Conservation (phyloP, 352 stramenopile genomes). For the Globisporangium iwayamae region DNA sequence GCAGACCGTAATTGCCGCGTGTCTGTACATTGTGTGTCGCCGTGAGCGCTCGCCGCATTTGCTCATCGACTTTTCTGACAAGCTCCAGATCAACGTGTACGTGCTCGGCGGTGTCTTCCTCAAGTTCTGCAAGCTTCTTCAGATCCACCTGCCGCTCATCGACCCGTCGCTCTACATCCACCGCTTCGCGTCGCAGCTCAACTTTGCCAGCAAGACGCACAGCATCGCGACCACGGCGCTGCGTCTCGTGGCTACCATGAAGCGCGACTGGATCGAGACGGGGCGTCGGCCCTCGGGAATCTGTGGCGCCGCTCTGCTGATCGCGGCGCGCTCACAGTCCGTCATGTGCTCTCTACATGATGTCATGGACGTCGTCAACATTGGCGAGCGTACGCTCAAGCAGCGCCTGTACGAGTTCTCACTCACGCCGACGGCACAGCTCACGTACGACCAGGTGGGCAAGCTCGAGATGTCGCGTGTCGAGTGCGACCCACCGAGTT, state of each 20-base stretch:
- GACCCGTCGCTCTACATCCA: conserved; percentile 98
- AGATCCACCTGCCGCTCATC: conserved; percentile 97
- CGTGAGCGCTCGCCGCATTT: conserved; percentile 97
- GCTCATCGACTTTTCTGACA: conserved; percentile 99
- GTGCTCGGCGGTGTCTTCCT: conserved; percentile 84
- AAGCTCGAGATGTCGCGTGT: conserved; percentile 84
- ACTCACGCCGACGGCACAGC: conserved; percentile 89
- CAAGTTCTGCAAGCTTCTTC: conserved; percentile 92
- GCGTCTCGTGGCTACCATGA: conserved; percentile 96
- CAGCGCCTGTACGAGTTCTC: conserved; percentile 97
- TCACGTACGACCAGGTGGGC: conserved; percentile 96
- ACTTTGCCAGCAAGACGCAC: conserved; percentile 93
- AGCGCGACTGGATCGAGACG: conserved; percentile 99
- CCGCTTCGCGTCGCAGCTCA: conserved; percentile 97
- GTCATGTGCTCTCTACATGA: conserved; percentile 86
- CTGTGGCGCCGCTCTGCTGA: conserved; percentile 95
- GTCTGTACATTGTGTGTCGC: conserved; percentile 98
- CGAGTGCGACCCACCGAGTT: conserved; percentile 87
- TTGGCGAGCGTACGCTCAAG: conserved; percentile 95
- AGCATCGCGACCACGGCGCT: conserved; percentile 94
- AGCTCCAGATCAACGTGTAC: conserved; percentile 94
- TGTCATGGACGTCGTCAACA: conserved; percentile 92
- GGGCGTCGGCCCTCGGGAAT: conserved; percentile 96
- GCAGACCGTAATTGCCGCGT: conserved; percentile 96
- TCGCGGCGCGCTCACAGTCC: conserved; percentile 95